Evolutionary conservation across 2,329 filamentous ascomycete genomes (phyloP).

Genomic region (Alternaria alternata): DNA sequence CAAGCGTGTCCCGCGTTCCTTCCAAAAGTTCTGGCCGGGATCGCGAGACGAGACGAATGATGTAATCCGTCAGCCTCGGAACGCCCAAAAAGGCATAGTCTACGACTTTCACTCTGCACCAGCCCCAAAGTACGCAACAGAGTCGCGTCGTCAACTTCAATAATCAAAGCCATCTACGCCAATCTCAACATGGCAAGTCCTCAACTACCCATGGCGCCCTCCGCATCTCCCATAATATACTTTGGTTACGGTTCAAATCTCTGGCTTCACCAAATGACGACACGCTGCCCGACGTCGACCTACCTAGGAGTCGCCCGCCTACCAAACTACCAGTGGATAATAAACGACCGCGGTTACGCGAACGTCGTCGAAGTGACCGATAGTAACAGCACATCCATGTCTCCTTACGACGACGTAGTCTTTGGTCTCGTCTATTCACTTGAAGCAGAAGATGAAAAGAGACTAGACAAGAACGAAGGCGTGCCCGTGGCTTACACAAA

Average conservation of each 20-base stretch:
- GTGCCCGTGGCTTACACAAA: slow-evolving; percentile 70
- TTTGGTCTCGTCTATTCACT: slow-evolving; percentile 50
- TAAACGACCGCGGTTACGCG: slow-evolving; percentile 72
- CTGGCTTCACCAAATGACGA: slow-evolving; percentile 69
- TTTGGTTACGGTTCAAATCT: slow-evolving; percentile 78
- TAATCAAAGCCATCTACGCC: not conserved
- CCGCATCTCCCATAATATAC: slow-evolving; percentile 57
- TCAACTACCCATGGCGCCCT: slow-evolving; percentile 1
- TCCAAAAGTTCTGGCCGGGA: not conserved
- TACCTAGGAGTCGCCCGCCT: slow-evolving; percentile 68
- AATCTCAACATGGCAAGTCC: slow-evolving; percentile 15
- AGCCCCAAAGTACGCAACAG: not conserved
- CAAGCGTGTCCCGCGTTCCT: not conserved
- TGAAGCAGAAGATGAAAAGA: slow-evolving; percentile 32
- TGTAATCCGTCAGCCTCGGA: slow-evolving; percentile 5
- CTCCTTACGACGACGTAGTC: slow-evolving; percentile 23
- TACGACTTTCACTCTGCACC: not conserved
- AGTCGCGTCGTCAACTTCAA: not conserved
- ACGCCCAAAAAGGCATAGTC: slow-evolving; percentile 3
- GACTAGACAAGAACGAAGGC: slow-evolving; percentile 62
- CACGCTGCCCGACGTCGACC: slow-evolving; percentile 65
- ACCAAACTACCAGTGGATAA: slow-evolving; percentile 68
- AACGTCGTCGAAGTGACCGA: slow-evolving; percentile 62
- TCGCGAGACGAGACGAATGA: slow-evolving; percentile 3
- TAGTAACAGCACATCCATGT: not conserved